Evolutionary conservation across 768 basidiomycete genomes (phyloP), one percentile per base, ranked within the genome.

Genomic region (Boletellus ananiceps): DNA sequence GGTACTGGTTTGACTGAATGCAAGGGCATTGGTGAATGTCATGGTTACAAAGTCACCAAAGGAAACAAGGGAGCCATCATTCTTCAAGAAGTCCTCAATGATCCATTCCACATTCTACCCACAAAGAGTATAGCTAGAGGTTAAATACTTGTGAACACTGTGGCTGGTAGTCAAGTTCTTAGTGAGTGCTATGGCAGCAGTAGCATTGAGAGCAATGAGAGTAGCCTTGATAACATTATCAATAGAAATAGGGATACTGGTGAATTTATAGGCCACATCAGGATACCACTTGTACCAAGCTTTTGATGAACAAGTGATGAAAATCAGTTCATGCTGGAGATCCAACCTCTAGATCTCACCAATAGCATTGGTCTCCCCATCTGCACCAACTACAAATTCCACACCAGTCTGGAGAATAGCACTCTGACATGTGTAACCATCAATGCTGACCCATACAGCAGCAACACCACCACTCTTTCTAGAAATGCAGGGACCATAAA

Each of bases 391-490:
- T n/a, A n/a, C n/a, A n/a, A n/a, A n/a, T n/a, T n/a, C n/a, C n/a
- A n/a, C n/a, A n/a, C n/a, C n/a, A n/a, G n/a, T n/a, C n/a, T n/a
- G n/a, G 21, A 52, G 43, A 35, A 45, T 37, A 8, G 29, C 40
- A 32, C 2, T 40, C 7, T 8, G 3, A 27, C 51, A 52, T 13
- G 41, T 33, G 31, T 42, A 9, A 15, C 51, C 43, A n/a, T 52
- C 51, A n/a, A 52, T 48, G 6, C 51, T 46, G 35, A 52, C 51
- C 51, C 51, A 52, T 12, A 5, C 38, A 27, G 51, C 13, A 15
- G 47, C 51, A 21, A 21, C 8, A 36, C 3, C 1, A n/a, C 31
- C 15, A 8, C 11, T 2, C 6, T 18, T 12, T 19, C 46, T 43
- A 1, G 46, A 32, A 13, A 33, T 25, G 38, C 44, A 15, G 51